Percentiles rank a stretch among this genome's conserved stretches.
phyloP scores from a whole-genome alignment of 2,329 filamentous ascomycete genomes.

The Xylaria sp. region DNA sequence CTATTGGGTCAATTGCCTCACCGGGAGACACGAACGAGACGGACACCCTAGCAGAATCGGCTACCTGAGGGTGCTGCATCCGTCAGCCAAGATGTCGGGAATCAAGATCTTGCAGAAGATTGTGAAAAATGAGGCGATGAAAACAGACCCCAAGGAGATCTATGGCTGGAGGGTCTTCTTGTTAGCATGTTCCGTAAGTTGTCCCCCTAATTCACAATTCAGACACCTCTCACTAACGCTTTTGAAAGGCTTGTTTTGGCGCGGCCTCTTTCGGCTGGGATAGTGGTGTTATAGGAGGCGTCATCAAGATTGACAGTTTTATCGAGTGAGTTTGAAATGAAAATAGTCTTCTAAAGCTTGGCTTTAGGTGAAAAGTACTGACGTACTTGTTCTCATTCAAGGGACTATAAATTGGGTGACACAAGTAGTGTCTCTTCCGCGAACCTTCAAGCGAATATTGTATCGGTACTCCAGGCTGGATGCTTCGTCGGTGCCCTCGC shows the following conservation, averaged over 20 bases:
- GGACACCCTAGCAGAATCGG: slow-evolving; percentile 6
- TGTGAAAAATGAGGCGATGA: slow-evolving; percentile 71
- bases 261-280: slow-evolving; percentile 69
- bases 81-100: slow-evolving; percentile 41
- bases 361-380: slow-evolving; percentile 2
- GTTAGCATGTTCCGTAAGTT: slow-evolving; percentile 66
- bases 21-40: slow-evolving; percentile 14
- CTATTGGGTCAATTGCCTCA: neutral
- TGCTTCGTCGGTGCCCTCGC: slow-evolving; percentile 55
- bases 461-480: slow-evolving; percentile 64
- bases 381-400: slow-evolving; percentile 42
- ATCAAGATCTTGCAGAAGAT: slow-evolving; percentile 53
- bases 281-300: slow-evolving; percentile 74
- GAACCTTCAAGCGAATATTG: slow-evolving; percentile 71
- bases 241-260: slow-evolving; percentile 55
- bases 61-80: slow-evolving; percentile 15
- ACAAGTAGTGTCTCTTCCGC: slow-evolving; percentile 57
- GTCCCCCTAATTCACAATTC: neutral
- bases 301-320: slow-evolving; percentile 69
- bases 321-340: slow-evolving; percentile 55
- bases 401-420: slow-evolving; percentile 63
- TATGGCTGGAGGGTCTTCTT: slow-evolving; percentile 77
- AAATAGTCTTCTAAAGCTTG: neutral
- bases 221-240: slow-evolving; percentile 20
- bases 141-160: slow-evolving; percentile 72